A percentile compares a stretch with the other conserved stretches of the same genome.
These are phyloP conservation scores for Scedosporium minutisporum DNA, from an alignment of 2,329 filamentous ascomycete genomes.

Conservation along the genomic window DNA sequence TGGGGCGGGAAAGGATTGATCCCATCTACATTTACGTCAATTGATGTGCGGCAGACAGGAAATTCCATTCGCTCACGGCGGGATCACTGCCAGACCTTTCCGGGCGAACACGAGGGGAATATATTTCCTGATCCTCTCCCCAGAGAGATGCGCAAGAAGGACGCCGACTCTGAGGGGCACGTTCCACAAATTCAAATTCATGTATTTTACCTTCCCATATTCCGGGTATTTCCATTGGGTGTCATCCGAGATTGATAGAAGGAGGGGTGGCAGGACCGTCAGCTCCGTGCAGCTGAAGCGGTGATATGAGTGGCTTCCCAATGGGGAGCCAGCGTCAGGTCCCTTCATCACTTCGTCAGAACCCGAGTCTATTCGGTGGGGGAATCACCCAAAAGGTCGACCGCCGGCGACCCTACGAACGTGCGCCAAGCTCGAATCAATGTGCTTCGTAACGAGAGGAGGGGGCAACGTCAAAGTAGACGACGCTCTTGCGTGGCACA, in stretches of 20 bases:
- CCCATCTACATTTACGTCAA: neutral
- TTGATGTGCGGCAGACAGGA: neutral
- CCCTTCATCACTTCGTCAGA: neutral
- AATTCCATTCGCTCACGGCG: too few relatives aligned
- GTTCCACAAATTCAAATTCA: too few relatives aligned
- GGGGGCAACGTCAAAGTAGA: neutral
- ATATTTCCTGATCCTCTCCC: too few relatives aligned
- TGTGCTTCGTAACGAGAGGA: neutral
- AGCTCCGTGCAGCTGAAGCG: neutral
- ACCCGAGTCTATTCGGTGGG: neutral
- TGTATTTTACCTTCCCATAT: neutral
- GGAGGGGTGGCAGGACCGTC: neutral
- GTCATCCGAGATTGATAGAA: neutral
- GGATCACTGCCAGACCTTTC: too few relatives aligned
- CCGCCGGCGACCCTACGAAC: too few relatives aligned
- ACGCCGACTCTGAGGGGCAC: too few relatives aligned
- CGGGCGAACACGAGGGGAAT: too few relatives aligned
- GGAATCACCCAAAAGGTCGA: too few relatives aligned
- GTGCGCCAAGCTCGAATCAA: too few relatives aligned
- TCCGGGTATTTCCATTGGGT: constrained; percentile 4
- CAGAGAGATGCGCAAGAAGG: too few relatives aligned
- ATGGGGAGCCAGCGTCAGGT: too few relatives aligned
- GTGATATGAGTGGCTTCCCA: too few relatives aligned
- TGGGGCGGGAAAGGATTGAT: neutral
- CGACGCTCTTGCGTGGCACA: neutral